Evolutionary conservation across 2,329 filamentous ascomycete species (phyloP).

Genomic region (Teratosphaeria destructans): DNA sequence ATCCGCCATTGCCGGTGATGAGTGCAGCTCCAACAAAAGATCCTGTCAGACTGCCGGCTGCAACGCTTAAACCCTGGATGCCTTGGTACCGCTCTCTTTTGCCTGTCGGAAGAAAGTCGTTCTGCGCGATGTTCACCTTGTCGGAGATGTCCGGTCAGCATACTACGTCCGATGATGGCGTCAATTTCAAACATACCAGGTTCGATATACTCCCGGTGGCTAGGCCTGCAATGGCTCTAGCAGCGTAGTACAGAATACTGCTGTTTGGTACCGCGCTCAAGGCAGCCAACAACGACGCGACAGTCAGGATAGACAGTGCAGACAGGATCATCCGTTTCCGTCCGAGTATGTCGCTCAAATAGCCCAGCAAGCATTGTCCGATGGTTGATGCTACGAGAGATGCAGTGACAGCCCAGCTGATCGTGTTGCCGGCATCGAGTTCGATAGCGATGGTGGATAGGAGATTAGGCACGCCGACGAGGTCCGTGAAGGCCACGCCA

Average conservation of each 20-base stretch:
- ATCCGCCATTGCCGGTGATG: neutral
- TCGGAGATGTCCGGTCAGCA: neutral
- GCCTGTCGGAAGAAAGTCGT: conserved; percentile 10
- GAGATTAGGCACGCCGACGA: conserved; percentile 8
- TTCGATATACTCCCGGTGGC: conserved; percentile 13
- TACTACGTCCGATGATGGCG: neutral
- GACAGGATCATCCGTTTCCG: conserved; percentile 12
- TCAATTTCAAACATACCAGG: neutral
- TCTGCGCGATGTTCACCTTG: conserved; percentile 14
- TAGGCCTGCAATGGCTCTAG: conserved; percentile 10
- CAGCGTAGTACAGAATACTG: neutral
- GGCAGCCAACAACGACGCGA: conserved; percentile 2
- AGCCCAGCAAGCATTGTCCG: conserved; percentile 13
- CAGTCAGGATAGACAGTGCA: conserved; percentile 2
- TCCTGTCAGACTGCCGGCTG: conserved; percentile 11
- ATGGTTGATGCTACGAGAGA: conserved; percentile 9
- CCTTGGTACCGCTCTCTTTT: conserved; percentile 12
- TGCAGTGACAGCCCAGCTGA: conserved; percentile 12
- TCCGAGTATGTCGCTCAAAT: conserved; percentile 13
- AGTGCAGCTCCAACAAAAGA: conserved; percentile 11
- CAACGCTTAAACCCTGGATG: conserved; percentile 13
- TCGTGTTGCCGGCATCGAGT: conserved; percentile 7
- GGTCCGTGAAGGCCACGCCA: conserved; percentile 3
- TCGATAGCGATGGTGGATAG: conserved; percentile 6
- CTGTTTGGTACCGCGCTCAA: neutral